Evolutionary conservation across 306 rosid genomes (phyloP).

Genomic region (Vigna mungo): DNA sequence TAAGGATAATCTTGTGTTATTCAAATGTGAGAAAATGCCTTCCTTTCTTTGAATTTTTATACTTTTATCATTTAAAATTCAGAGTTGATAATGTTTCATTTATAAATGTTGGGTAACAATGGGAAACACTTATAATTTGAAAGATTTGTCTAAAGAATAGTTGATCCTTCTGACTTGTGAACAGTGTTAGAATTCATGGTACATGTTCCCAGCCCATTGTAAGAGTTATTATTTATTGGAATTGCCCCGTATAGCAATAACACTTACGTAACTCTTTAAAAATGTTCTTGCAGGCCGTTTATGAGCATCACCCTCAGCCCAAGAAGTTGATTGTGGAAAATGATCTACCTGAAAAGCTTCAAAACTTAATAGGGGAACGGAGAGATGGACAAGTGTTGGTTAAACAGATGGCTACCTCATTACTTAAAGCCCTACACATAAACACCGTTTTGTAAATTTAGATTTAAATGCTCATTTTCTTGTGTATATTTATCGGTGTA

Average conservation of each 20-base stretch:
- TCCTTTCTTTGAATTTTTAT: neutral
- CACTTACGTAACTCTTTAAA: neutral
- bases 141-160: constrained; percentile 11
- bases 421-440: constrained; percentile 95
- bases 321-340: constrained; percentile 98
- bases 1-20: neutral
- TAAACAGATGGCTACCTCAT: constrained; percentile 98
- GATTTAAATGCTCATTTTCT: constrained; percentile 37
- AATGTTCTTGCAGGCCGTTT: constrained; percentile 77
- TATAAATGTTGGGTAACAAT: too few species aligned
- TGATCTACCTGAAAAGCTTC: constrained; percentile 95
- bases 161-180: neutral
- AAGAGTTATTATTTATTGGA: neutral
- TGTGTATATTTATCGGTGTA: too few species aligned
- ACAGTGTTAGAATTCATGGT: neutral
- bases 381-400: constrained; percentile 99
- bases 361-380: constrained; percentile 89
- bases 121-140: neutral
- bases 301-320: constrained; percentile 98
- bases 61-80: neutral
- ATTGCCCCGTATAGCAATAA: too few species aligned
- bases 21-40: neutral
- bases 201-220: neutral
- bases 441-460: constrained; percentile 87
- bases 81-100: too few species aligned